Base-by-base conservation (phyloP, 495 filamentous ascomycete genomes). In the Hyaloscypha finlandica region DNA sequence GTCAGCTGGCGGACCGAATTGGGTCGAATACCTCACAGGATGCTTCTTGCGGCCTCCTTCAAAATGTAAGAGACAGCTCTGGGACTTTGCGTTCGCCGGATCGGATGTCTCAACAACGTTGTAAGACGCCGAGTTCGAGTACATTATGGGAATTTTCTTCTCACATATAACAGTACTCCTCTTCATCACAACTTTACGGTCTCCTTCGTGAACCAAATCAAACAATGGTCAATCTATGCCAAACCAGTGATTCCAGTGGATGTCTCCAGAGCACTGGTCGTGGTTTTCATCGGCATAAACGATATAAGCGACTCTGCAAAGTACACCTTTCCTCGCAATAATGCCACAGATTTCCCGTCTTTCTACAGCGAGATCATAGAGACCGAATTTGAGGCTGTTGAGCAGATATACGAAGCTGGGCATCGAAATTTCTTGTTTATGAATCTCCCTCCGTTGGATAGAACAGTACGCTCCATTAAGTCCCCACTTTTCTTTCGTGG, bases 241-340 rank as follows among this genome's bases (percentile, higher is more conserved):
- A 77, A 79, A 6, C 79, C 77, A 0, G 86, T 89, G 5, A 74
- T 87, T 9, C 84, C 81, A 29, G 73, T 90, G 31, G 80, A 81
- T 37, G 76, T 83, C 1, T 72, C 78, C 14, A 79, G 90, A 66
- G 78, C 83, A 1, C 78, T 93, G 31, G 90, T 92, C 74, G 84
- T 83, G 2, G 77, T 90, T 52, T 94, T 88, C 84, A 89, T 94
- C 60, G 91, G 91, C 37, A 88, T 94, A 65, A 94, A 94, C 68
- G 91, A 94, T 69, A 81, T 92, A 16, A 87, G 88, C 2, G 88
- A 88, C 71, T 81, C 80, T 22, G 90, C 75, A 16, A 77, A 77
- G 64, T 80, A 78, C 69, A 68, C 54, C 29, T 68, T 68, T 32
- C 68, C 69, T 8, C 56, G 61, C 11, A 60, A 63, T 19, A 64